A percentile compares a stretch with the other conserved stretches of the same genome.
These are phyloP conservation scores for Aspergillus fumigatus DNA, from an alignment of 2,329 filamentous ascomycete species.

Conservation along the genomic window DNA sequence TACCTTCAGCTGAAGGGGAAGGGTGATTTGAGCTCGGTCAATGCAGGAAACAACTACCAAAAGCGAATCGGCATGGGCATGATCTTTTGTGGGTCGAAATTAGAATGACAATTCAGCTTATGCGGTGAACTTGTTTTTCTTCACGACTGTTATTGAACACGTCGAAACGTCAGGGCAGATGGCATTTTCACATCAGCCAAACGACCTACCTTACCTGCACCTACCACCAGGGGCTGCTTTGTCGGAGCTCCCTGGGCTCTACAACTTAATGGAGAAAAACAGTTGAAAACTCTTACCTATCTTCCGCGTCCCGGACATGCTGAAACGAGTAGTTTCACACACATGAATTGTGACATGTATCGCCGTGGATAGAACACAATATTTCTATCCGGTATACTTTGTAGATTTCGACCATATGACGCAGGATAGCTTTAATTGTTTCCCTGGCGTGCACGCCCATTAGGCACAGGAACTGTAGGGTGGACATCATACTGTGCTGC, in stretches of 20 bases:
- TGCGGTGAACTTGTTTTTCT: constrained; percentile 16
- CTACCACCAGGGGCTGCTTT: constrained; percentile 22
- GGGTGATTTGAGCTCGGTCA: constrained; percentile 18
- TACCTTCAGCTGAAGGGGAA: constrained; percentile 22
- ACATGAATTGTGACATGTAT: not conserved
- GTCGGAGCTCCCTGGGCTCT: constrained; percentile 28
- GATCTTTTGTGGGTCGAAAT: constrained; percentile 30
- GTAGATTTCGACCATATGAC: not conserved
- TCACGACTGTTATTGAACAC: constrained; percentile 23
- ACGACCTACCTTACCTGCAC: constrained; percentile 30
- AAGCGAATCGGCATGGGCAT: constrained; percentile 21
- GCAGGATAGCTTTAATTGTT: not conserved
- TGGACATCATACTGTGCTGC: not conserved
- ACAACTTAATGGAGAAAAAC: constrained; percentile 36
- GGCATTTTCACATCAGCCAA: constrained; percentile 16
- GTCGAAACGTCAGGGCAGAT: constrained; percentile 8
- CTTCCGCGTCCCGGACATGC: constrained; percentile 6
- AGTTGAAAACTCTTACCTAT: constrained; percentile 32
- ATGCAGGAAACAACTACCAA: constrained; percentile 27
- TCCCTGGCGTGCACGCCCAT: too few species aligned
- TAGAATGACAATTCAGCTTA: constrained; percentile 15
- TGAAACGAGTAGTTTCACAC: not conserved
- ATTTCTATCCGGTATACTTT: not conserved
- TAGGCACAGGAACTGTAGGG: not conserved
- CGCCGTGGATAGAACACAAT: not conserved